Evolutionary conservation across 768 basidiomycete species (phyloP).

Genomic region (Podaxis pistillaris): DNA sequence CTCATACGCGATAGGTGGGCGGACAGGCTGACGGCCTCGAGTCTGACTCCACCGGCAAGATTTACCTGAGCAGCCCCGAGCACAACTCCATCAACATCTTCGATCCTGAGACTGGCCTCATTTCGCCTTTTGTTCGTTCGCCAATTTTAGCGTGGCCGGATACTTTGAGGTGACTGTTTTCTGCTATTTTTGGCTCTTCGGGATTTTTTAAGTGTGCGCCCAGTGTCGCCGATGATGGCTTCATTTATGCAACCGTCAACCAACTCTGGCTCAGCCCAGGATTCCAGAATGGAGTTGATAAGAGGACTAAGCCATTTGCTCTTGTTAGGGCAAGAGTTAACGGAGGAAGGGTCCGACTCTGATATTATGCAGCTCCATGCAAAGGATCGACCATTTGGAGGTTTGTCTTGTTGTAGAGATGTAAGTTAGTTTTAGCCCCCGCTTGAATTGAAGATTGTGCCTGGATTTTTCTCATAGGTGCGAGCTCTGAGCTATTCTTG

Average conservation of each 20-base stretch:
- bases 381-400: background rate
- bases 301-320: conserved; percentile 17
- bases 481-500: no score
- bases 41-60: conserved; percentile 17
- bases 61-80: conserved; percentile 18
- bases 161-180: conserved; percentile 13
- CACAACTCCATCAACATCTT: conserved; percentile 19
- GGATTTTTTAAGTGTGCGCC: background rate
- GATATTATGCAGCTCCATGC: background rate
- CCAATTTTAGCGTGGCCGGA: conserved; percentile 19
- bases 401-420: no score
- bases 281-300: conserved; percentile 19
- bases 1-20: conserved; percentile 10
- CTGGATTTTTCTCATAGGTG: no score
- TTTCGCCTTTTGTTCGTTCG: conserved; percentile 18
- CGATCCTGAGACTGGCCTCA: conserved; percentile 15
- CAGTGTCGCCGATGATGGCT: conserved; percentile 18
- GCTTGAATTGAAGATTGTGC: no score
- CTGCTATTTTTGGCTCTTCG: background rate
- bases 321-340: conserved; percentile 15
- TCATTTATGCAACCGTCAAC: conserved; percentile 17
- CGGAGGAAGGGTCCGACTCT: conserved; percentile 9
- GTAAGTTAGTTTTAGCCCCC: no score
- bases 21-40: conserved; percentile 20
- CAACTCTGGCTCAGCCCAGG: conserved; percentile 17